These are phyloP conservation scores for Diaporthe sp. DNA, from an alignment of 2,329 filamentous ascomycete species.

Conservation along the genomic window DNA sequence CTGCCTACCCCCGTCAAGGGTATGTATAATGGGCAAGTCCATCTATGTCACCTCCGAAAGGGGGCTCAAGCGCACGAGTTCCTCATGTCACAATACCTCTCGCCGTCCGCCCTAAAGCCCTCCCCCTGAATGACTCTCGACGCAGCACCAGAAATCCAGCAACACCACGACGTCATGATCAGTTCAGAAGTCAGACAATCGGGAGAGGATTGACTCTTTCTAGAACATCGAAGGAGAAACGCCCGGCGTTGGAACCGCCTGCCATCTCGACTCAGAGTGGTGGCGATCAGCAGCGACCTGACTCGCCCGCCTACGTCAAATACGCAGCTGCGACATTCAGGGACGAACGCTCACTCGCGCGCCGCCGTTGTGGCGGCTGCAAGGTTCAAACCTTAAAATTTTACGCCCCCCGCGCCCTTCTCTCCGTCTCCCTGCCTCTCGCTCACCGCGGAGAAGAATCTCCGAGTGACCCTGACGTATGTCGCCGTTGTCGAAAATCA, in stretches of 20 bases:
- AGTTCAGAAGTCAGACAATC: constrained; percentile 20
- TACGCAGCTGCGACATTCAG: neutral
- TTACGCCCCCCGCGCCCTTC: neutral
- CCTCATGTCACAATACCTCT: neutral
- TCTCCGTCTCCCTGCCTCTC: no score
- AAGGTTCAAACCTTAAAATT: constrained; percentile 22
- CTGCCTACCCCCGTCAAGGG: neutral
- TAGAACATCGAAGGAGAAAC: constrained; percentile 1
- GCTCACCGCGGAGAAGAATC: neutral
- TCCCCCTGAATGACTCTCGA: neutral
- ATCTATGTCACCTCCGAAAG: neutral
- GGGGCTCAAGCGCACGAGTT: neutral
- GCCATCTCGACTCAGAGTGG: constrained; percentile 25
- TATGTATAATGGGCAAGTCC: neutral
- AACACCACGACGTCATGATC: constrained; percentile 28
- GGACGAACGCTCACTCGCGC: constrained; percentile 3
- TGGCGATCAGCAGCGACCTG: constrained; percentile 5
- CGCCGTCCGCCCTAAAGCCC: neutral
- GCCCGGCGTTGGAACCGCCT: constrained; percentile 1
- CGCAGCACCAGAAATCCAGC: neutral
- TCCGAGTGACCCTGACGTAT: neutral
- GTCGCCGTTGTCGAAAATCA: neutral
- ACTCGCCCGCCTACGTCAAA: neutral
- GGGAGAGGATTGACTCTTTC: neutral
- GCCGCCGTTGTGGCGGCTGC: constrained; percentile 17